These are phyloP conservation scores for Cymodocea nodosa DNA, from an alignment of 116 monocot genomes.

Conservation along the genomic window DNA sequence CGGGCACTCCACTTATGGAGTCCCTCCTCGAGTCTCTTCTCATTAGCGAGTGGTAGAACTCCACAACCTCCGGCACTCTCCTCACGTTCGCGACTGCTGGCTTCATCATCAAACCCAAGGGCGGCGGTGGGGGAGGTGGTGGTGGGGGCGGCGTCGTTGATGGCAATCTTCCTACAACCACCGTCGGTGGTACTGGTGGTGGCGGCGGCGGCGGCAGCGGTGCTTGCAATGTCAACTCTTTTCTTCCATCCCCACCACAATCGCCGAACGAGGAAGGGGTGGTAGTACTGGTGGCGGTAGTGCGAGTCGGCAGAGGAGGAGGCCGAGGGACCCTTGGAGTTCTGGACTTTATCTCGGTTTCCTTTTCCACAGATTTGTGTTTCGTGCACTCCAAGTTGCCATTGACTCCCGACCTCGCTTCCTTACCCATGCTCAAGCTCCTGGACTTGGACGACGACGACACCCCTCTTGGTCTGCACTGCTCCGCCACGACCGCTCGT, in stretches of 20 bases:
- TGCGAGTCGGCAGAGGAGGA: conserved; percentile 14
- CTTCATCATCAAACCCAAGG: conserved; percentile 24
- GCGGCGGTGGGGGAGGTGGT: conserved; percentile 60
- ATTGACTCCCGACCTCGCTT: background rate
- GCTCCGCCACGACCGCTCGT: conserved; percentile 6
- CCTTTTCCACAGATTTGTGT: too few relatives aligned
- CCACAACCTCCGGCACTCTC: conserved; percentile 89
- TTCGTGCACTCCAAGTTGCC: background rate
- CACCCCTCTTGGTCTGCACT: background rate
- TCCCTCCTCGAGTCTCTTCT: conserved; percentile 66
- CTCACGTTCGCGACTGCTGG: conserved; percentile 23
- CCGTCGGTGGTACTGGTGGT: background rate
- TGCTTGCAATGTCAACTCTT: too few relatives aligned
- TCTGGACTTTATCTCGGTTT: conserved; percentile 9
- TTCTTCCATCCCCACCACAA: too few relatives aligned
- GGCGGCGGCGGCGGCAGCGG: background rate
- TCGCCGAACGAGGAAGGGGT: too few relatives aligned
- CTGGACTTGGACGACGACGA: too few relatives aligned
- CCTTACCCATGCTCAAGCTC: too few relatives aligned
- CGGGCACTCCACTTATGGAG: conserved; percentile 16
- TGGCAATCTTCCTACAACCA: background rate
- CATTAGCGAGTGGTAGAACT: conserved; percentile 95
- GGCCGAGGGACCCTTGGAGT: conserved; percentile 48
- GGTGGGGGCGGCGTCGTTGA: conserved; percentile 10
- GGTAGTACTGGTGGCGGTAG: conserved; percentile 1